Base-by-base conservation (phyloP, 2,329 filamentous ascomycete genomes). In the Cercospora sesami region DNA sequence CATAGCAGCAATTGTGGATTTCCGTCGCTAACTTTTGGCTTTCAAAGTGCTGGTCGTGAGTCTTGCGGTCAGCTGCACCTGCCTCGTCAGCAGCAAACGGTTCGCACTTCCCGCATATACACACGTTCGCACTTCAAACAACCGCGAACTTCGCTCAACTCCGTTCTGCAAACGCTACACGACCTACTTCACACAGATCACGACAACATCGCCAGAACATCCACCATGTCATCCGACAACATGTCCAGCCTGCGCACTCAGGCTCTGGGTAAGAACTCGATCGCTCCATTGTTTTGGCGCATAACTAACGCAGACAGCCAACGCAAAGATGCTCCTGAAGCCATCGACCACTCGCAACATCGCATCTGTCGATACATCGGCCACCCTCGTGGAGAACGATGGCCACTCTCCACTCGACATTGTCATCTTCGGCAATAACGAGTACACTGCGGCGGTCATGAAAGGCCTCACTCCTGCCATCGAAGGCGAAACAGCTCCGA, bases 391-490 rank as follows among this genome's bases (percentile, higher is more conserved):
- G 21, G 39, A 48, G 7, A 39, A 36, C 10, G 31, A 42, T 18
- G 58, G 33, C 59, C 55, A 60, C 21, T 14, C 26, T 31, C 45
- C 57, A 16, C 51, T 73, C 31, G 67, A 74, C 57, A 65, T 74
- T 14, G 72, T 75, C 26, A 64, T 75, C 31, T 75, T 72, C 64
- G 71, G 71, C 57, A 39, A 63, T 21, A 62, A 28, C 39, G 59
- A 63, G 63, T 73, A 63, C 68, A 70, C 65, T n/a, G 73, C 69
- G 9, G 70, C 72, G 12, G 70, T 72, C 68, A 68, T 68, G 63
- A 23, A 58, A 8, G 69, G 73, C 21, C 57, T 72, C 64, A 72
- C 61, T 6, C 72, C 74, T 4, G 73, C 72, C 18, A 71, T 75
- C 64, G 73, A 76, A 65, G 72, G 72, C 16, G 67, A 64, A 2